Percentiles rank a stretch among this genome's conserved stretches.
Conservation (phyloP, 2,329 filamentous ascomycete genomes). For the Incumbomyces lentus region DNA sequence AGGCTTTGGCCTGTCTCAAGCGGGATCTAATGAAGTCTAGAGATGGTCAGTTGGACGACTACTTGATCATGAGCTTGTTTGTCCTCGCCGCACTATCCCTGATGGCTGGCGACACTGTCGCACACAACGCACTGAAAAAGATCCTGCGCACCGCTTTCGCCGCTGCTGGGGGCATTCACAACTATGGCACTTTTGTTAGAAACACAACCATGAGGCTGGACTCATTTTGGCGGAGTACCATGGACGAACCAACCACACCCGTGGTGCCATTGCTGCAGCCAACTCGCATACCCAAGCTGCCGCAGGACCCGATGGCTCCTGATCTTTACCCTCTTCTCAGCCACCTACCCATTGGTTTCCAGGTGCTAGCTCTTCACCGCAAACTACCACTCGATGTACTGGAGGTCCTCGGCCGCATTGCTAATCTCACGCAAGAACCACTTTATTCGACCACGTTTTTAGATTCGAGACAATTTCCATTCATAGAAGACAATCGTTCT, state of each 20-base stretch:
- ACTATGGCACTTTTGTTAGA: conserved; percentile 10
- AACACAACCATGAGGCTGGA: conserved; percentile 6
- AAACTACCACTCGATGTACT: conserved; percentile 4
- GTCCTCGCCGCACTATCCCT: conserved; percentile 1
- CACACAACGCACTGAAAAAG: conserved; percentile 1
- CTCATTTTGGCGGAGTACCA: conserved; percentile 4
- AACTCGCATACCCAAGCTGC: not conserved
- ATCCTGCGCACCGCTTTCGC: conserved; percentile 3
- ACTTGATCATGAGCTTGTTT: conserved; percentile 2
- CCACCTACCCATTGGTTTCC: conserved; percentile 12
- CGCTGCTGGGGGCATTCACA: conserved; percentile 20
- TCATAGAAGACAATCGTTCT: not conserved
- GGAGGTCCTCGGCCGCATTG: conserved; percentile 3
- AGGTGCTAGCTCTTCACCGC: conserved; percentile 11
- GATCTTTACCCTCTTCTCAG: conserved; percentile 10
- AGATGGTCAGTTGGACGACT: conserved; percentile 2
- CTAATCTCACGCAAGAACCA: not conserved
- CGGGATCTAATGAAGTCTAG: not conserved
- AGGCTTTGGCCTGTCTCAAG: conserved; percentile 2
- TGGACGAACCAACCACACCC: not conserved
- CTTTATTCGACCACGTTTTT: not conserved
- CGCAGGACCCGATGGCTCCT: conserved; percentile 11
- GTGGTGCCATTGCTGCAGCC: conserved; percentile 1
- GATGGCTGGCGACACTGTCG: conserved; percentile 2
- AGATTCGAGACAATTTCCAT: not conserved